phyloP scores from a whole-genome alignment of 805 yeast species.

The Candida morakotiae region DNA sequence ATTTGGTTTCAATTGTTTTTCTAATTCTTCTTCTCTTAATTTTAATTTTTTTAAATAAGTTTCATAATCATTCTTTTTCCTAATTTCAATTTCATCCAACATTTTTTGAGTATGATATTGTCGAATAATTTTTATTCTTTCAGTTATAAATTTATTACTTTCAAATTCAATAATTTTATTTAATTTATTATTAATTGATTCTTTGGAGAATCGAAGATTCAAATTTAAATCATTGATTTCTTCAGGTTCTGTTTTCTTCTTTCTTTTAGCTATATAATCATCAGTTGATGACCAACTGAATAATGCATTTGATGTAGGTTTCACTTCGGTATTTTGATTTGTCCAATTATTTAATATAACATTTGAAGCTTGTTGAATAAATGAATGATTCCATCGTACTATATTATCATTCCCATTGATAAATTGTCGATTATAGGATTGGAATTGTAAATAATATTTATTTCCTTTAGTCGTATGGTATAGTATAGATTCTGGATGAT shows the following conservation, averaged over 20 bases:
- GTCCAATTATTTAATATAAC: slow-evolving; percentile 21
- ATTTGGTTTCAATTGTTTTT: slow-evolving; percentile 14
- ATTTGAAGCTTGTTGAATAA: slow-evolving; percentile 18
- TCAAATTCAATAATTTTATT: slow-evolving; percentile 30
- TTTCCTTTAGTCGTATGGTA: slow-evolving; percentile 26
- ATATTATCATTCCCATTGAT: slow-evolving; percentile 14
- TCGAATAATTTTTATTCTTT: slow-evolving; percentile 33
- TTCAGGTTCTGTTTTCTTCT: slow-evolving; percentile 3
- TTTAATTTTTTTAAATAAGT: slow-evolving; percentile 28
- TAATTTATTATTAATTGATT: slow-evolving; percentile 21
- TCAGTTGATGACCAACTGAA: slow-evolving; percentile 44
- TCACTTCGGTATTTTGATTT: slow-evolving; percentile 2
- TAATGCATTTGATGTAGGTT: slow-evolving; percentile 20
- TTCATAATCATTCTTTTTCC: slow-evolving; percentile 39
- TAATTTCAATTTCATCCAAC: slow-evolving; percentile 30
- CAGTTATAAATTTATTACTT: slow-evolving; percentile 34
- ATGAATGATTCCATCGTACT: slow-evolving; percentile 30
- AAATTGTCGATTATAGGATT: slow-evolving; percentile 33
- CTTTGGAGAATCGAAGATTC: slow-evolving; percentile 14
- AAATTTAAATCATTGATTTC: slow-evolving; percentile 2
- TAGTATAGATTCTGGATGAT: slow-evolving; percentile 33
- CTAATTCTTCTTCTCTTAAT: slow-evolving; percentile 37
- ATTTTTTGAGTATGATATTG: slow-evolving; percentile 37
- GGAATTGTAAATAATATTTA: slow-evolving; percentile 28
- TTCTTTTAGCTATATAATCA: slow-evolving; percentile 29